These are phyloP conservation scores for Penstemon newberryi DNA, from an alignment of 257 asterid genomes.

Conservation along the genomic window DNA sequence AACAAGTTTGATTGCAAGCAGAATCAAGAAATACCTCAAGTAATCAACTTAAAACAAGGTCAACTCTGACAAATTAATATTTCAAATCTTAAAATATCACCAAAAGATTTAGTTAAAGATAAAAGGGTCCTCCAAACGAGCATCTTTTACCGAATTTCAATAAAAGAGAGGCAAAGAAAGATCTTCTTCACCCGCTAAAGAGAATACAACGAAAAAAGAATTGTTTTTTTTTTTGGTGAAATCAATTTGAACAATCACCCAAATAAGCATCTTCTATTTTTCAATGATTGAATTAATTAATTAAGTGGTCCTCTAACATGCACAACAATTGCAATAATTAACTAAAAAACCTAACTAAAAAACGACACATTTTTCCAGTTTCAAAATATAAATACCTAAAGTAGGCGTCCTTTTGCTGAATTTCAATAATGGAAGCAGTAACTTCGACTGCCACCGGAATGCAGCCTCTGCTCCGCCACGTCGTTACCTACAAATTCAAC, in stretches of 20 bases:
- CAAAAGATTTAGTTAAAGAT: too few relatives aligned
- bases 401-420: slow-evolving; percentile 78
- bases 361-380: background rate
- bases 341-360: background rate
- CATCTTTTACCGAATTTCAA: too few relatives aligned
- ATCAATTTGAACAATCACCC: background rate
- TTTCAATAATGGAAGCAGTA: slow-evolving; percentile 73
- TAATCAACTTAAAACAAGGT: background rate
- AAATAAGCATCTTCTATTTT: background rate
- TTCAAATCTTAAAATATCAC: too few relatives aligned
- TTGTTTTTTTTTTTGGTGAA: background rate
- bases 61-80: background rate
- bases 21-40: background rate
- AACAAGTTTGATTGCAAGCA: too few relatives aligned
- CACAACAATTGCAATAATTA: slow-evolving; percentile 6
- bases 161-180: too few relatives aligned
- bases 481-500: slow-evolving; percentile 50
- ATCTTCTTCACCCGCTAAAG: too few relatives aligned
- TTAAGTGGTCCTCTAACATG: background rate
- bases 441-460: slow-evolving; percentile 63
- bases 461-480: slow-evolving; percentile 92
- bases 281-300: background rate
- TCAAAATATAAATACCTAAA: slow-evolving; percentile 48
- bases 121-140: too few relatives aligned
- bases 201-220: background rate